These are phyloP conservation scores for Pinus taeda DNA, from an alignment of 75 land plant genomes.

Conservation along the genomic window DNA sequence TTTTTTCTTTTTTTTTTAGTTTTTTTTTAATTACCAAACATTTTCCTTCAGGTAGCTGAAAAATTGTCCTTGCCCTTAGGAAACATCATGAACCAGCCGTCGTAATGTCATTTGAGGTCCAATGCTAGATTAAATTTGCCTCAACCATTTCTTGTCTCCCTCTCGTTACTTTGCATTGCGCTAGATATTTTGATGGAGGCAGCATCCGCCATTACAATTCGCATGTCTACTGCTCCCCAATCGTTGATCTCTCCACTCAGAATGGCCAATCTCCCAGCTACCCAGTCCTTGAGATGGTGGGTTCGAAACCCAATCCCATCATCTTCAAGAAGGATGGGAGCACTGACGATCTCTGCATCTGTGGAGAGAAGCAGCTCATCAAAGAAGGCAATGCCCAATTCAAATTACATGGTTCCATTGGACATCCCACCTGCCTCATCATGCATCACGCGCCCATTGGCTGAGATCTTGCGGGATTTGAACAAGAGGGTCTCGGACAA, in stretches of 20 bases:
- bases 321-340: not conserved
- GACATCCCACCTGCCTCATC: slow-evolving; percentile 52
- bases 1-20: too few species aligned
- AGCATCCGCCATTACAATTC: not conserved
- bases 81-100: too few species aligned
- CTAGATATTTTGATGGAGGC: too few species aligned
- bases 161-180: not conserved
- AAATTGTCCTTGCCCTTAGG: too few species aligned
- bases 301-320: not conserved
- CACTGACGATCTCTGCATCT: not conserved
- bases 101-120: too few species aligned
- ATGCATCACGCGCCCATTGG: slow-evolving; percentile 79
- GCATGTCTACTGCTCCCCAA: not conserved
- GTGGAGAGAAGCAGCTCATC: not conserved
- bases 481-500: slow-evolving; percentile 95
- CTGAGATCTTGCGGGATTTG: slow-evolving; percentile 89
- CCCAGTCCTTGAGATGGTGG: not conserved
- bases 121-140: too few species aligned
- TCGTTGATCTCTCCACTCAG: not conserved
- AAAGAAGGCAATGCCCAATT: slow-evolving; percentile 21
- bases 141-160: not conserved
- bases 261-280: too few species aligned
- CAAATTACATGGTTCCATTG: slow-evolving; percentile 90
- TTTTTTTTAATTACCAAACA: too few species aligned
- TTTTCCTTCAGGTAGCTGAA: too few species aligned